phyloP scores from a whole-genome alignment of 129 eudicot species.

The Apium graveolens region DNA sequence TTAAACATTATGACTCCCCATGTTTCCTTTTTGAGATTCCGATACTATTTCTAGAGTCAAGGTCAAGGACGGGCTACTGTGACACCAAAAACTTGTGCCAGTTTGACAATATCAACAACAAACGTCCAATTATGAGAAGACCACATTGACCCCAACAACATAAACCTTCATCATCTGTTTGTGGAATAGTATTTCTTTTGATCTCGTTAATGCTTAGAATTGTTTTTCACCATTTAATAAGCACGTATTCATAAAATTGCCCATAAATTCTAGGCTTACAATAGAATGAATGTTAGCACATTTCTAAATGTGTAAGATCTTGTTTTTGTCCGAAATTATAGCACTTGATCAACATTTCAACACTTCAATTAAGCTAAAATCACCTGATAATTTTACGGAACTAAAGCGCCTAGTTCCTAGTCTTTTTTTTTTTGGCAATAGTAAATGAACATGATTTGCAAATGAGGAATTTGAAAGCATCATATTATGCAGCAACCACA shows the following conservation, averaged over 20 bases:
- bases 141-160: background rate
- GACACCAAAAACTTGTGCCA: background rate
- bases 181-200: background rate
- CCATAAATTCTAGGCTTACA: background rate
- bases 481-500: background rate
- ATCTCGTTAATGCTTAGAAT: background rate
- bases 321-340: background rate
- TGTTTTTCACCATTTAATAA: background rate
- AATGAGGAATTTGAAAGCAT: background rate
- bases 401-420: background rate
- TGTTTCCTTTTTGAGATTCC: background rate
- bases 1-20: background rate
- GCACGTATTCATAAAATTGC: background rate
- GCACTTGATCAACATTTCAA: background rate
- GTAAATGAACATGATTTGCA: background rate
- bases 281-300: background rate
- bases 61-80: background rate
- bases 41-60: background rate
- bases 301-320: background rate
- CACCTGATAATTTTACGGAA: background rate
- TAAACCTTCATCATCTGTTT: background rate
- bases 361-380: background rate
- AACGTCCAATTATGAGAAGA: background rate
- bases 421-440: background rate
- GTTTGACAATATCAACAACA: background rate